Evolutionary conservation across 2,329 filamentous ascomycete species (phyloP).

Genomic region (Claviceps paspali): DNA sequence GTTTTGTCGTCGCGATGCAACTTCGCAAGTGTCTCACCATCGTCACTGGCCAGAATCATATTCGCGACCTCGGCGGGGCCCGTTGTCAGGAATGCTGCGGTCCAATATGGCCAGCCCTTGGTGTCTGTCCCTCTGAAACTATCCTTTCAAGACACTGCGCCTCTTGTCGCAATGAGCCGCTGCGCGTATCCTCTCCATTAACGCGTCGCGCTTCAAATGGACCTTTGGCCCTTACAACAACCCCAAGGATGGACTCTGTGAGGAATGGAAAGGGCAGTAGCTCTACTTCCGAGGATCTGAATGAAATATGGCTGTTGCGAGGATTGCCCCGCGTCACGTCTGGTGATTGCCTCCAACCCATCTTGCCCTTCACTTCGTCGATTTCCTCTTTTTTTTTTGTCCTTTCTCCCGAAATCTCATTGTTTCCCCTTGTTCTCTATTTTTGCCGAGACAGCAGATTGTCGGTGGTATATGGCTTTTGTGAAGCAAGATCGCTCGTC

Average conservation of each 20-base stretch:
- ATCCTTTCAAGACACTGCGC: constrained; percentile 17
- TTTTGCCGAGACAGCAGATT: neutral
- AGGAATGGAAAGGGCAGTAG: constrained; percentile 26
- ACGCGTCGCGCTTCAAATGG: neutral
- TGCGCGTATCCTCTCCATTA: constrained; percentile 3
- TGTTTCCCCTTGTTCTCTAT: neutral
- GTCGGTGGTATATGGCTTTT: constrained; percentile 2
- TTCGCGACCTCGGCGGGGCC: neutral
- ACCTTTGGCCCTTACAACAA: constrained; percentile 6
- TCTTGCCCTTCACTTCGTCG: constrained; percentile 1
- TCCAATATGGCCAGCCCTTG: constrained; percentile 5
- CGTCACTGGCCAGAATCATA: too few species aligned
- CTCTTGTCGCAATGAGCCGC: constrained; percentile 15
- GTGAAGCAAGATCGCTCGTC: neutral
- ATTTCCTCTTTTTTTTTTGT: constrained; percentile 4
- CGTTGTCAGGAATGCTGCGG: constrained; percentile 6
- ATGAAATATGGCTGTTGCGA: constrained; percentile 10
- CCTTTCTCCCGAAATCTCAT: neutral
- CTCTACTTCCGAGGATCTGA: constrained; percentile 15
- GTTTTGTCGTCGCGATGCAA: neutral
- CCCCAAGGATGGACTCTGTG: constrained; percentile 9
- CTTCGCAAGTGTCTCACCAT: constrained; percentile 1
- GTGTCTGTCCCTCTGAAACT: neutral
- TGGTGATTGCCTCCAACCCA: constrained; percentile 2
- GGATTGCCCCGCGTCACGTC: constrained; percentile 3